Conservation (phyloP, 331 rosid genomes). For the Quercus phellos region DNA sequence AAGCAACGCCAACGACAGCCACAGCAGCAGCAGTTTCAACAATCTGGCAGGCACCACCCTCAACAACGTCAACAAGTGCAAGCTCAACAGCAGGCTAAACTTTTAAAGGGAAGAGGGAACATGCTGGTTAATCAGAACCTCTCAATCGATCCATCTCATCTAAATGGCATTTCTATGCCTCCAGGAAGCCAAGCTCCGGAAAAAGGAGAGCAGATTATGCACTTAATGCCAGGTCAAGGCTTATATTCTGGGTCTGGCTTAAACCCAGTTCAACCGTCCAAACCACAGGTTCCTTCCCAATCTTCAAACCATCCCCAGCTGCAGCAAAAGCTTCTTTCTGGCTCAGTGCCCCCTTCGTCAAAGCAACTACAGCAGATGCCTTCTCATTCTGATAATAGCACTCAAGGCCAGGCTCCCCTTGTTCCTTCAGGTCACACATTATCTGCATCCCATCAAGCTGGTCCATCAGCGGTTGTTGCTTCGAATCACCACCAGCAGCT, state of each 20-base stretch:
- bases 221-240: slow-evolving; percentile 73
- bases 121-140: slow-evolving; percentile 58
- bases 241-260: slow-evolving; percentile 62
- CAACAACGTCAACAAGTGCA: slow-evolving; percentile 66
- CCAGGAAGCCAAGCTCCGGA: slow-evolving; percentile 75
- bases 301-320: slow-evolving; percentile 64
- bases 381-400: slow-evolving; percentile 58
- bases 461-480: slow-evolving; percentile 31
- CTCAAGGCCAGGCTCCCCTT: slow-evolving; percentile 52
- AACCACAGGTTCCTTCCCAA: slow-evolving; percentile 51
- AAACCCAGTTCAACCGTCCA: slow-evolving; percentile 56
- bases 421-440: slow-evolving; percentile 47
- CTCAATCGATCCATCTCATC: slow-evolving; percentile 62
- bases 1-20: slow-evolving; percentile 74
- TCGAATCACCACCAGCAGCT: slow-evolving; percentile 58
- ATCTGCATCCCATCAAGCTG: slow-evolving; percentile 49
- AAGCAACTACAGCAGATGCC: slow-evolving; percentile 62
- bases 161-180: slow-evolving; percentile 70
- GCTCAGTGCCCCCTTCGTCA: slow-evolving; percentile 42
- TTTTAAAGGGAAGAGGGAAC: slow-evolving; percentile 79
- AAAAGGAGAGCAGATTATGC: slow-evolving; percentile 81
- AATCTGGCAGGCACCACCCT: slow-evolving; percentile 87
- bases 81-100: slow-evolving; percentile 76
- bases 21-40: slow-evolving; percentile 64
- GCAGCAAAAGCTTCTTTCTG: slow-evolving; percentile 61